These are phyloP conservation scores for Jackrogersella minutella DNA, from an alignment of 495 filamentous ascomycete genomes.

Conservation along the genomic window DNA sequence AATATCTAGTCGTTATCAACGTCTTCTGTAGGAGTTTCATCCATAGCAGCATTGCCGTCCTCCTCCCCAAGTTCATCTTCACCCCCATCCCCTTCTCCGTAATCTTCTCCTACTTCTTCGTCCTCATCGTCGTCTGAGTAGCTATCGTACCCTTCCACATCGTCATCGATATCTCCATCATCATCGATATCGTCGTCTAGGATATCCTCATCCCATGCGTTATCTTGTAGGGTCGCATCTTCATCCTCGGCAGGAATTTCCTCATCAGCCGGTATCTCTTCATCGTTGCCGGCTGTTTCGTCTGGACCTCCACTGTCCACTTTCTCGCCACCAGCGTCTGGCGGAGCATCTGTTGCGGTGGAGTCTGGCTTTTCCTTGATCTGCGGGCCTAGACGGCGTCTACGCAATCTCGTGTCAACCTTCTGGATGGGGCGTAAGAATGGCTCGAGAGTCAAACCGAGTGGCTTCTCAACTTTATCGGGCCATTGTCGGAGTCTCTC, in stretches of 20 bases:
- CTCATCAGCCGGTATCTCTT: background rate
- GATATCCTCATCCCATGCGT: conserved; percentile 3
- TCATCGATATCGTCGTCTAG: conserved; percentile 11
- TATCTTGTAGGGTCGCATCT: background rate
- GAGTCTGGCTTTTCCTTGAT: conserved; percentile 2
- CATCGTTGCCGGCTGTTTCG: background rate
- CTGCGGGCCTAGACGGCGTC: background rate
- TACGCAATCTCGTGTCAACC: conserved; percentile 20
- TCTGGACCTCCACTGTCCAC: background rate
- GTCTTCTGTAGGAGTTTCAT: background rate
- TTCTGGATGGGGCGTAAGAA: conserved; percentile 42
- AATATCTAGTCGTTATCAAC: background rate
- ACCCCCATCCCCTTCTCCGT: conserved; percentile 10
- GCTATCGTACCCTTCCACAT: conserved; percentile 23
- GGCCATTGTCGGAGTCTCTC: conserved; percentile 34
- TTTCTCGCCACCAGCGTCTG: background rate
- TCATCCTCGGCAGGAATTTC: background rate
- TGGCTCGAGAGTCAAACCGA: conserved; percentile 40
- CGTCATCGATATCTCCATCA: conserved; percentile 8
- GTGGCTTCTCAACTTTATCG: conserved; percentile 38
- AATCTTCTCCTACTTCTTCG: conserved; percentile 7
- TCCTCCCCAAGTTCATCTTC: background rate
- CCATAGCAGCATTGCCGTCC: background rate
- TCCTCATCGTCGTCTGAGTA: conserved; percentile 11
- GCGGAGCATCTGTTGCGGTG: background rate